Percentiles rank a stretch among this genome's conserved stretches.
Evolutionary conservation across 805 yeast species (phyloP).

Genomic region (Saccharomyces mikatae): DNA sequence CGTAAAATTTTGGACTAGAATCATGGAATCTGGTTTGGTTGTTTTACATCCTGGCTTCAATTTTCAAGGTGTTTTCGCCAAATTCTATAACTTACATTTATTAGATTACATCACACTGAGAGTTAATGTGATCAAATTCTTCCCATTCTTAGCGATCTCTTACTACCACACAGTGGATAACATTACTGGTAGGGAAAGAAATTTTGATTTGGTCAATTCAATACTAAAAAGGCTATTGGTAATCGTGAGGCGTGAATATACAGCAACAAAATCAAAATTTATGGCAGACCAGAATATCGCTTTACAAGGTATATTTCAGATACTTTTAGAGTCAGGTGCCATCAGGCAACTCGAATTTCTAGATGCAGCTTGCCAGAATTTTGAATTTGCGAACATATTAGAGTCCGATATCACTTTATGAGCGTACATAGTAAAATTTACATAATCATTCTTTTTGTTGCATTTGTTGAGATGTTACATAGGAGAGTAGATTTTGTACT

Average conservation of each 20-base stretch:
- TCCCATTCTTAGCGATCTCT: constrained; percentile 33
- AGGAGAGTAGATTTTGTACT: neutral
- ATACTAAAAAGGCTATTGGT: neutral
- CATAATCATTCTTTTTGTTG: neutral
- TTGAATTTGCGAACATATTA: neutral
- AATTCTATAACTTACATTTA: constrained; percentile 20
- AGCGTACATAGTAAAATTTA: neutral
- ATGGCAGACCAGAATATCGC: neutral
- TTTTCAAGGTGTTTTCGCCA: constrained; percentile 20
- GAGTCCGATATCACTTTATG: neutral
- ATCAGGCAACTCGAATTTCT: neutral
- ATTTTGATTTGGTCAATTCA: neutral
- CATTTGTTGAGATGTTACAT: neutral
- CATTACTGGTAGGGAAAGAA: neutral
- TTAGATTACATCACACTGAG: constrained; percentile 1
- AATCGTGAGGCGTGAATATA: neutral
- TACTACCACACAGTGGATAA: neutral
- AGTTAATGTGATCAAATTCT: constrained; percentile 29
- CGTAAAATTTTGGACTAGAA: constrained; percentile 20
- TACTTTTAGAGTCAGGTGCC: neutral
- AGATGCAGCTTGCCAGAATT: neutral
- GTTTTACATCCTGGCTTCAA: constrained; percentile 10
- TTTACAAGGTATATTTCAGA: neutral
- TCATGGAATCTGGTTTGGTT: constrained; percentile 17
- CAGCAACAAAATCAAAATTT: neutral